These are phyloP conservation scores for Neltuma alba DNA, from an alignment of 306 rosid species.

Conservation along the genomic window DNA sequence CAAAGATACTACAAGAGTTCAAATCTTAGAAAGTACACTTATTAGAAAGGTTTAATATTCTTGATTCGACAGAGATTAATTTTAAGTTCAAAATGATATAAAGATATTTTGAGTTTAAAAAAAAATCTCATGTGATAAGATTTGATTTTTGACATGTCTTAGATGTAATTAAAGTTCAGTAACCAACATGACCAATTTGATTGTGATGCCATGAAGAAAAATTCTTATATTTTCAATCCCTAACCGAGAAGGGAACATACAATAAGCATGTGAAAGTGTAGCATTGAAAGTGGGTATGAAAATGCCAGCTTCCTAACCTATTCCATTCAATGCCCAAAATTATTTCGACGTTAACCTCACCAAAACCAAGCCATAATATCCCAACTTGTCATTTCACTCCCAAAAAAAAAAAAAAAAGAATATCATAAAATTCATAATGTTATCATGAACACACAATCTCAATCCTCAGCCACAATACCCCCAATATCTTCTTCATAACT, in stretches of 20 bases:
- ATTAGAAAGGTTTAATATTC: too few species aligned
- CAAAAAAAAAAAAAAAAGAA: too few species aligned
- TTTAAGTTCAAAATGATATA: too few species aligned
- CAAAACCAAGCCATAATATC: not conserved
- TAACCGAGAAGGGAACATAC: not conserved
- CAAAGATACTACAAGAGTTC: too few species aligned
- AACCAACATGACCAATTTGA: not conserved
- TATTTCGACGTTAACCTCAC: not conserved
- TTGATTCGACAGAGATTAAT: too few species aligned
- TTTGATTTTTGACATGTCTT: not conserved
- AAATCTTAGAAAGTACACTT: too few species aligned
- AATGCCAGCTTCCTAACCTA: slow-evolving; percentile 14
- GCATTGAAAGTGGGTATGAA: not conserved
- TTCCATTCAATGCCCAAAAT: not conserved
- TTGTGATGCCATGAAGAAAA: not conserved
- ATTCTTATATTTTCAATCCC: not conserved
- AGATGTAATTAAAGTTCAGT: not conserved
- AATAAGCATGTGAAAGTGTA: not conserved
- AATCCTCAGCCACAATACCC: not conserved
- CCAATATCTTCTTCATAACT: not conserved
- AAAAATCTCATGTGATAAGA: too few species aligned
- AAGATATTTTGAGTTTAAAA: too few species aligned
- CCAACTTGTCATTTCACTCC: not conserved
- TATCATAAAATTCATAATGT: not conserved
- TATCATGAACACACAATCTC: not conserved